A percentile compares a stretch with the other conserved stretches of the same genome.
phyloP scores from a whole-genome alignment of 163 green algal species.

The Scenedesmus sp. region DNA sequence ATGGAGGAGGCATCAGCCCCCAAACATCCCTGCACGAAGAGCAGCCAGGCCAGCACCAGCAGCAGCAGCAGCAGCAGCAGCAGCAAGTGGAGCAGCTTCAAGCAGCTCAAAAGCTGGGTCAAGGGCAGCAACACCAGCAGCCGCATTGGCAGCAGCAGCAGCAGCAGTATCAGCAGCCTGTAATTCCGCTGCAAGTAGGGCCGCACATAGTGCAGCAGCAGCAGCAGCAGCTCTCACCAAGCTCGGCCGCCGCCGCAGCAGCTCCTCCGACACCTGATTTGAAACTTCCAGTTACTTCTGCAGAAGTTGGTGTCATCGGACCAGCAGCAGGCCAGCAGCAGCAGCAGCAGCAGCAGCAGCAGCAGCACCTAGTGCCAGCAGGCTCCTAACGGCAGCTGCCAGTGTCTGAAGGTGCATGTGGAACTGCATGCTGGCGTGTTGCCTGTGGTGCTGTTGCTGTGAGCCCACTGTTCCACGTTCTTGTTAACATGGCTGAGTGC shows the following conservation, averaged over 20 bases:
- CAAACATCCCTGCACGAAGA: neutral
- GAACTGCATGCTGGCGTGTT: neutral
- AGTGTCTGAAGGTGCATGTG: neutral
- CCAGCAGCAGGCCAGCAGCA: constrained; percentile 15
- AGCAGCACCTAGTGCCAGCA: neutral
- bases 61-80: constrained; percentile 47
- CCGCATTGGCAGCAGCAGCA: neutral
- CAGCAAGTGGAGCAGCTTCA: neutral
- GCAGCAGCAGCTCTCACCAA: neutral
- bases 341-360: neutral
- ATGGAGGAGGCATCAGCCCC: neutral
- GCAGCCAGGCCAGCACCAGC: neutral
- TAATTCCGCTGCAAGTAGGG: neutral
- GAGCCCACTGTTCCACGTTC: no score
- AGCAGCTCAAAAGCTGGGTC: neutral
- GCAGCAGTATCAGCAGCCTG: constrained; percentile 29
- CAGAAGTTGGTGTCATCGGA: neutral
- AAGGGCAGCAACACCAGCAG: constrained; percentile 8
- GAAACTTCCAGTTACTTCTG: neutral
- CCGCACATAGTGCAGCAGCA: neutral
- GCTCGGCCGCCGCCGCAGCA: neutral
- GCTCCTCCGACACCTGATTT: neutral
- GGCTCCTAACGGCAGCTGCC: neutral
- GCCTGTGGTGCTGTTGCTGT: neutral
- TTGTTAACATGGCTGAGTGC: no score